Conservation (phyloP, 257 asterid species). For the Salvia rosmarinus region DNA sequence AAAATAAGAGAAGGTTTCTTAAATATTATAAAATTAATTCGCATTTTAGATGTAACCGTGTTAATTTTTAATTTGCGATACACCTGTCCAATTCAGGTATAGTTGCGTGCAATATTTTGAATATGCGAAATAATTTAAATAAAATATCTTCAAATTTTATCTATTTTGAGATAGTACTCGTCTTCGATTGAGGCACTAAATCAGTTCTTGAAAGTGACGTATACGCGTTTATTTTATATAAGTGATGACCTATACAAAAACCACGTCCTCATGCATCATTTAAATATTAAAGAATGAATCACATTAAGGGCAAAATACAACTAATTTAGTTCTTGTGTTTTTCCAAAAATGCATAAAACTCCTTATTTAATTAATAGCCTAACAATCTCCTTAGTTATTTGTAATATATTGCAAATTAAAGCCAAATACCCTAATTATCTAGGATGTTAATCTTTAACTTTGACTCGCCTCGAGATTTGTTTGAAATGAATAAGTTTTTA, state of each 20-base stretch:
- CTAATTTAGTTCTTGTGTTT: no score
- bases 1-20: neutral
- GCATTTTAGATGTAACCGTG: neutral
- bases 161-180: neutral
- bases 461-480: no score
- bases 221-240: neutral
- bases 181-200: neutral
- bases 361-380: no score
- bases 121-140: neutral
- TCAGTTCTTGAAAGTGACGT: neutral
- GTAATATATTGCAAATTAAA: no score
- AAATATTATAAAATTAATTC: neutral
- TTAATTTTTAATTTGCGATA: neutral
- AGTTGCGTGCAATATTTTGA: constrained; percentile 22
- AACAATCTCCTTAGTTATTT: no score
- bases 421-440: no score
- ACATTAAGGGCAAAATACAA: no score
- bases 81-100: constrained; percentile 23
- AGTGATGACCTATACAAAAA: neutral
- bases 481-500: no score
- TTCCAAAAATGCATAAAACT: no score
- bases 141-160: neutral
- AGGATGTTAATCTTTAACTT: no score
- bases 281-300: no score
- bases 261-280: no score